Base-by-base conservation (phyloP, 345 rosid genomes). In the Cardamine resedifolia region DNA sequence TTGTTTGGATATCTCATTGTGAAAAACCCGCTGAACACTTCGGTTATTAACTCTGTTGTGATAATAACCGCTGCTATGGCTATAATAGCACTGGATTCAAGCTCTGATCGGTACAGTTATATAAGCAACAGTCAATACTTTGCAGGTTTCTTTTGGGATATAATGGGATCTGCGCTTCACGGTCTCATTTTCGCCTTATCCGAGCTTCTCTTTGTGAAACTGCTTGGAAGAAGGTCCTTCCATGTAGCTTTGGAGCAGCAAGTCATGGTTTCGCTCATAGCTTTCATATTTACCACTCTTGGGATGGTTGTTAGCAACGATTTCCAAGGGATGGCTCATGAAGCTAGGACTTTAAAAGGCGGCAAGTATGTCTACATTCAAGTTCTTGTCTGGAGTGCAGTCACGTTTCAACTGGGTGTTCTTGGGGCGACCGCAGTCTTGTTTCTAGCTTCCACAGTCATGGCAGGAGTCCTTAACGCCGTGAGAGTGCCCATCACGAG, bases 171-270 rank as follows among this genome's bases (percentile, higher is more conserved):
- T 1, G 94, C 91, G 0, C 94, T 93, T 10, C 96, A 90, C 36
- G 92, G 98, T 7, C 86, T 93, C 31, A 87, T 90, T 43, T 90
- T 90, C n/a, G 97, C 96, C 0, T 86, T 89, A 24, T 90, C 98
- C 0, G 97, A 93, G 85, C 81, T 89, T 6, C 64, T 90, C 18
- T 93, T 93, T 34, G 67, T 89, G 2, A 90, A 87, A 80, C 74
- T 88, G 11, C 78, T 87, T 0, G 90, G 97, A 5, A 80, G 92
- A 58, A 85, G 86, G 79, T 93, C 89, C 27, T 93, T 90, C 63
- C 96, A 90, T 28, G 96, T 89, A 18, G 96, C 92, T 44, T 52
- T 93, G 75, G 98, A 89, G 82, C 96, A 93, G 68, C 97, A 90
- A 71, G 85, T 81, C 31, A 83, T 84, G 92, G 97, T 93, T 60